Evolutionary conservation across 257 asterid species (phyloP).

Genomic region (Plantago major): DNA sequence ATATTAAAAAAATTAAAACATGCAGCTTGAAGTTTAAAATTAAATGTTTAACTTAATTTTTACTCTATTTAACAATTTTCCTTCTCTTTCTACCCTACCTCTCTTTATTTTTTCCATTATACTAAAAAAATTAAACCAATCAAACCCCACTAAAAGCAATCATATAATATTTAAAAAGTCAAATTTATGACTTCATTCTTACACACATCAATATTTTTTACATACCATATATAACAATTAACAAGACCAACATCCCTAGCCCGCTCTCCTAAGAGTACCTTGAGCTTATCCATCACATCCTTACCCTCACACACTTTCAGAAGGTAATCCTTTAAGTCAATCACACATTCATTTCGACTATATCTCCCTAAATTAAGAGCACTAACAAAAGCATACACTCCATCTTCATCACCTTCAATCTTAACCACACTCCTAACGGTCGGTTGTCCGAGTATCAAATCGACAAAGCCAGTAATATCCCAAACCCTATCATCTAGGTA

Average conservation of each 20-base stretch:
- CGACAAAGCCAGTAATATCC: conserved; percentile 90
- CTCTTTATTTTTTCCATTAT: too few species aligned
- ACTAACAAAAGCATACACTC: conserved; percentile 57
- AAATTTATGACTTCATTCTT: too few species aligned
- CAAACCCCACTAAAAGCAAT: too few species aligned
- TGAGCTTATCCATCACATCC: conserved; percentile 37
- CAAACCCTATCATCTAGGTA: conserved; percentile 71
- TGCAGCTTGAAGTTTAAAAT: too few species aligned
- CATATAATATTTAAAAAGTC: too few species aligned
- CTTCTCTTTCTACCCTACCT: too few species aligned
- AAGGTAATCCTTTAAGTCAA: conserved; percentile 58
- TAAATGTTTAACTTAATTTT: too few species aligned
- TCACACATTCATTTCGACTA: conserved; percentile 51
- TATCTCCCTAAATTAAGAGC: conserved; percentile 80
- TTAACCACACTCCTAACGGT: conserved; percentile 87
- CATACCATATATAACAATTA: too few species aligned
- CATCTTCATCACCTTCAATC: conserved; percentile 78
- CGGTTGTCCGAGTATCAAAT: conserved; percentile 76
- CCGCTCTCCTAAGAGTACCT: conserved; percentile 40
- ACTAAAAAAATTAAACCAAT: too few species aligned
- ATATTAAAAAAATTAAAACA: too few species aligned
- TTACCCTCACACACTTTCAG: conserved; percentile 48
- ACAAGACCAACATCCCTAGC: conserved; percentile 60
- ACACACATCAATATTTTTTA: too few species aligned
- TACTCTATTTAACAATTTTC: too few species aligned